Conservation (phyloP, 1,284 basidiomycete species). For the Mycena citricolor region DNA sequence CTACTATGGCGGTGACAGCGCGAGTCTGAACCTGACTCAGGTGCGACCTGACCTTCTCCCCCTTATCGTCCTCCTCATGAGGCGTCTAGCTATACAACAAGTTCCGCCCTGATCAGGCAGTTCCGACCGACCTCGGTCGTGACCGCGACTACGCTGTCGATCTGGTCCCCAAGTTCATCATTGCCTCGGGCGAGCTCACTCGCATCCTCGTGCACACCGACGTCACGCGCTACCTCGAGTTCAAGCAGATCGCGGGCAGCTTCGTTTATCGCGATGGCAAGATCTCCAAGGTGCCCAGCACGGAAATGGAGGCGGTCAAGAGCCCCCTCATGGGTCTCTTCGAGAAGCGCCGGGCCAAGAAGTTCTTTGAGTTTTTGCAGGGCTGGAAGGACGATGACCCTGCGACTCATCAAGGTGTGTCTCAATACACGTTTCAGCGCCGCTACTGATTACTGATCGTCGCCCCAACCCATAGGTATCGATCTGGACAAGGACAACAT, state of each 20-base stretch:
- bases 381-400: constrained; percentile 94
- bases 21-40: constrained; percentile 96
- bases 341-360: constrained; percentile 97
- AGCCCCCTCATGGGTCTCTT: constrained; percentile 97
- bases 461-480: constrained; percentile 60
- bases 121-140: constrained; percentile 81
- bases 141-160: constrained; percentile 97
- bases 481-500: constrained; percentile 87
- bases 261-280: constrained; percentile 96
- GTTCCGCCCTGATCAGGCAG: constrained; percentile 77
- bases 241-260: constrained; percentile 99
- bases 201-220: constrained; percentile 99
- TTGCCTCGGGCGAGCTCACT: constrained; percentile 96
- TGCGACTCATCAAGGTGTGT: constrained; percentile 88
- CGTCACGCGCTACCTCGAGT: constrained; percentile 98
- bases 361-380: constrained; percentile 98
- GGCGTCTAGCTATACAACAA: constrained; percentile 86
- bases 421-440: neutral
- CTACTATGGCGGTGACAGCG: constrained; percentile 98
- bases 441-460: constrained; percentile 5
- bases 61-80: constrained; percentile 15
- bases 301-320: constrained; percentile 95
- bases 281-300: constrained; percentile 98
- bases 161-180: constrained; percentile 96
- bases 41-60: constrained; percentile 44